Percentiles rank a stretch among this genome's conserved stretches.
phyloP scores from a whole-genome alignment of 148 eudicot genomes.

The Camellia japonica region DNA sequence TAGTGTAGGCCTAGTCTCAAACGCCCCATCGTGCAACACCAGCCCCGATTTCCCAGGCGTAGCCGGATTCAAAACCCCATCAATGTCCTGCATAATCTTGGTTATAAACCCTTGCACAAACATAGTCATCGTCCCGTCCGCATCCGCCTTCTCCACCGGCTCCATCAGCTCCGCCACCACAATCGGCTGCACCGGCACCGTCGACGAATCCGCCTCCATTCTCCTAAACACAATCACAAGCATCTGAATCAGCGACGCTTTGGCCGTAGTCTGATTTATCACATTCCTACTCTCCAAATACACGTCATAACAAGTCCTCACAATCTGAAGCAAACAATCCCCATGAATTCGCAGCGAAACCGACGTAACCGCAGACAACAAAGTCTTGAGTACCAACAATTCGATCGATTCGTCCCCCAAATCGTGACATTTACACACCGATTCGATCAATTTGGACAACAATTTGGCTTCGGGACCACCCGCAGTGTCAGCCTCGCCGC shows the following conservation, averaged over 20 bases:
- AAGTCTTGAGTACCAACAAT: constrained; percentile 64
- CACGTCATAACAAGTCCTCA: constrained; percentile 84
- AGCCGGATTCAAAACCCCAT: constrained; percentile 66
- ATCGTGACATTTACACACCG: constrained; percentile 69
- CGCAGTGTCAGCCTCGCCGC: constrained; percentile 70
- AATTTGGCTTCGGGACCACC: constrained; percentile 56
- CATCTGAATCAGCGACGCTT: constrained; percentile 94
- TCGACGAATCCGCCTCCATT: constrained; percentile 95
- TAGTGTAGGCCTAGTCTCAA: constrained; percentile 79
- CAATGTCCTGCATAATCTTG: constrained; percentile 76
- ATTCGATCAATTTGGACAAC: constrained; percentile 51
- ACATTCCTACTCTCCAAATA: constrained; percentile 76
- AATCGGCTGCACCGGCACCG: constrained; percentile 88
- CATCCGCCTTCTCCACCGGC: constrained; percentile 67
- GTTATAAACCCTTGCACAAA: constrained; percentile 97
- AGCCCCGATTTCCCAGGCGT: constrained; percentile 30
- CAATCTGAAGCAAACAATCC: constrained; percentile 74
- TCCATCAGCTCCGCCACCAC: constrained; percentile 99
- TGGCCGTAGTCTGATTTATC: constrained; percentile 94
- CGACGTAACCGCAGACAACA: constrained; percentile 76
- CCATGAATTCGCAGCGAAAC: constrained; percentile 72
- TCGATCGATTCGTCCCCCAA: constrained; percentile 58
- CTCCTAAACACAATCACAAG: constrained; percentile 88
- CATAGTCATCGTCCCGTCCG: constrained; percentile 59
- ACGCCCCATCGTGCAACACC: constrained; percentile 78